Base-by-base conservation (phyloP, 2,329 filamentous ascomycete genomes). In the Fusarium anguioides region DNA sequence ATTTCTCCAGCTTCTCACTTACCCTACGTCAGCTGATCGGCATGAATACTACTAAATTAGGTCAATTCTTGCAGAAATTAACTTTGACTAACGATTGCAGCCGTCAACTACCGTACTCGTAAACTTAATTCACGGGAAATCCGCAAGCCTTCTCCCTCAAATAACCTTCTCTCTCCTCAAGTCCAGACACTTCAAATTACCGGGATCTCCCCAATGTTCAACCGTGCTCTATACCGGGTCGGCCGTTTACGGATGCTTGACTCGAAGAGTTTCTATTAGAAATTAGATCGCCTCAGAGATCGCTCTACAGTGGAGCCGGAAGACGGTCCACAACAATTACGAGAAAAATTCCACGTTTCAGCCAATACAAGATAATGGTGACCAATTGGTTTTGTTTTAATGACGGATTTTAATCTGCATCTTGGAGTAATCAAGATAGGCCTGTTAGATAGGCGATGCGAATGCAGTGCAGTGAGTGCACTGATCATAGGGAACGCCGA, bases 361-460 rank as follows among this genome's bases (percentile, higher is more conserved):
- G 4, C 63, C 63, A 66, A 66, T 66, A 27, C 50, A 15, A 18
- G 33, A 21, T 8, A n/a, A 12, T n/a, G 21, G 37, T 66, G 63
- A 67, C 63, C 64, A 67, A 67, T 66, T 39, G 51, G 8, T 53
- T 47, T n/a, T 45, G 29, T 68, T 65, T 68, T 39, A 64, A 68
- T 68, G 60, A 68, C 64, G 64, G 64, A 67, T 68, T 44, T 49
- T 24, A 50, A 58, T 45, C 44, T 56, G 26, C 8, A 11, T 35
- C 23, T 20, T 6, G 24, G n/a, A 33, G 27, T 27, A 46, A 53
- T 66, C 40, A 62, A 66, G 62, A 66, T 66, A 64, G 64, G 64
- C 53, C 64, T 50, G 41, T 36, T 49, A 66, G 63, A 66, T 66
- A 66, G 61, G 63, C 61, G 46, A 63, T 45, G 27, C n/a, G 24